Conservation (phyloP, 495 filamentous ascomycete genomes). For the Penicillium pancosmium region DNA sequence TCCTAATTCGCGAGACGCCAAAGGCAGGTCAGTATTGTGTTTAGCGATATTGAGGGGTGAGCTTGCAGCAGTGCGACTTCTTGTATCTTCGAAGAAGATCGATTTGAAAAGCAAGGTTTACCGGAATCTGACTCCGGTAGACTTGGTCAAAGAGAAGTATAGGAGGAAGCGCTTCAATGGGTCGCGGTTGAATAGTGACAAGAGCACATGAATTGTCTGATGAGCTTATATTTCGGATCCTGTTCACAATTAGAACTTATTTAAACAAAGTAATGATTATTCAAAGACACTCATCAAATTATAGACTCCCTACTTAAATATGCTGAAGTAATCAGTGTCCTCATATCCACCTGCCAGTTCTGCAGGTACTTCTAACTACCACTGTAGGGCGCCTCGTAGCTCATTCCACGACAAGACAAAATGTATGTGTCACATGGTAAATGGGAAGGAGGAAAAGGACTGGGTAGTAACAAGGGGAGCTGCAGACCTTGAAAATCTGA, state of each 20-base stretch:
- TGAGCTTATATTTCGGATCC: background rate
- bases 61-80: background rate
- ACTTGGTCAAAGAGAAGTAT: conserved; percentile 2
- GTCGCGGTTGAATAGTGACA: background rate
- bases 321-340: too few species aligned
- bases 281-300: background rate
- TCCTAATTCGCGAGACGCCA: conserved; percentile 1
- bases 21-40: background rate
- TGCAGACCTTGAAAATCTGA: too few species aligned
- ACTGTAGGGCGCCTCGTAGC: too few species aligned
- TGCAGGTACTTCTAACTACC: too few species aligned
- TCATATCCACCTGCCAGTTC: too few species aligned
- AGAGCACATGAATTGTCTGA: background rate
- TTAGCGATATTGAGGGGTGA: background rate
- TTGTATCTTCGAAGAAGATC: background rate
- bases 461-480: too few species aligned
- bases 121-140: background rate
- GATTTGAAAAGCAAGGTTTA: background rate
- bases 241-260: background rate
- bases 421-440: too few species aligned
- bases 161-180: background rate
- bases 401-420: too few species aligned
- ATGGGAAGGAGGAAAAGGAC: too few species aligned
- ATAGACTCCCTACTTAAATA: too few species aligned
- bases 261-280: background rate